Evolutionary conservation across 176 grass and related monocot species (phyloP).

Genomic region (Calamus simplicifolius): DNA sequence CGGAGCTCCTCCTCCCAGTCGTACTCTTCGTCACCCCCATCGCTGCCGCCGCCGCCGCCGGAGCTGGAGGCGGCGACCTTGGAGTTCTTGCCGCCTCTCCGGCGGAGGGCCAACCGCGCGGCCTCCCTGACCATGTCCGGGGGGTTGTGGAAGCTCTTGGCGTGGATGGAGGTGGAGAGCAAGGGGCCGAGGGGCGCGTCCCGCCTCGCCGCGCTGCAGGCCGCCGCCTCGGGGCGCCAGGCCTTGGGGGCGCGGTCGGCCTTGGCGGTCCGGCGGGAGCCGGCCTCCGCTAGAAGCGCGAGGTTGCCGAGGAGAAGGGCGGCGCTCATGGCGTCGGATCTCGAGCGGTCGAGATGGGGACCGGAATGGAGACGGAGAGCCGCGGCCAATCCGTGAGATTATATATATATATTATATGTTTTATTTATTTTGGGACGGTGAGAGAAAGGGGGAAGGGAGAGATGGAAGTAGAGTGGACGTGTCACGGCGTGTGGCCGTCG

Average conservation of each 20-base stretch:
- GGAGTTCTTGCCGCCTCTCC: constrained; percentile 10
- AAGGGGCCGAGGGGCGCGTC: constrained; percentile 14
- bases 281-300: constrained; percentile 15
- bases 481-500: too few species aligned
- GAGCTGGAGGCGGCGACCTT: constrained; percentile 26
- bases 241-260: constrained; percentile 12
- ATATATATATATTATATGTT: too few species aligned
- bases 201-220: neutral
- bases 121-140: neutral
- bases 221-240: neutral
- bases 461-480: too few species aligned
- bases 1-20: constrained; percentile 58
- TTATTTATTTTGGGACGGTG: too few species aligned
- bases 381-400: too few species aligned
- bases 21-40: constrained; percentile 1
- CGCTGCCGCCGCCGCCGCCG: constrained; percentile 10
- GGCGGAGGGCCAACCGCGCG: neutral
- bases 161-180: neutral
- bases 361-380: too few species aligned
- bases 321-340: constrained; percentile 29
- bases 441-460: too few species aligned
- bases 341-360: neutral
- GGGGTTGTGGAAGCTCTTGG: neutral
- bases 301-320: constrained; percentile 51
- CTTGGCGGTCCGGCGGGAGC: neutral